Percentiles rank a stretch among this genome's conserved stretches.
These are phyloP conservation scores for Pouteria campechiana DNA, from an alignment of 179 eudicot species.

Conservation along the genomic window DNA sequence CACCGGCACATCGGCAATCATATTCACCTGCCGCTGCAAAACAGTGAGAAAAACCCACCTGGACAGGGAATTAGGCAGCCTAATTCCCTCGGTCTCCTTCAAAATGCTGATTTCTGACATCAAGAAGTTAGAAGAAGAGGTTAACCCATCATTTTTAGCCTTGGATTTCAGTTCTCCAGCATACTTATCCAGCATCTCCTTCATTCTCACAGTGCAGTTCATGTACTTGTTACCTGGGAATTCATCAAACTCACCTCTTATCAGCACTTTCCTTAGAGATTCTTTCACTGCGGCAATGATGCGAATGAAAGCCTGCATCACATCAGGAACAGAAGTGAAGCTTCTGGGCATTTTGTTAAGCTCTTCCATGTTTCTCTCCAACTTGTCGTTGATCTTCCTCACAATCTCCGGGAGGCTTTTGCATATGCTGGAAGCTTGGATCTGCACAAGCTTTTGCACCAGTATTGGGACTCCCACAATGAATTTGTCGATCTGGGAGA, in stretches of 20 bases:
- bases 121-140: slow-evolving; percentile 5
- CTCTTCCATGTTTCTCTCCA: slow-evolving; percentile 1
- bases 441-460: slow-evolving; percentile 3
- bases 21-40: neutral
- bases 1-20: neutral
- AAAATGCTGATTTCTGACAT: slow-evolving; percentile 26
- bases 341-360: slow-evolving; percentile 8
- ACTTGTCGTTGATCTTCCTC: slow-evolving; percentile 9
- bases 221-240: too few species aligned
- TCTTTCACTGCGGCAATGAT: slow-evolving; percentile 5
- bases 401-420: slow-evolving; percentile 8
- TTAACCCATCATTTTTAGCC: neutral
- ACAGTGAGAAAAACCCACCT: slow-evolving; percentile 1
- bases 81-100: slow-evolving; percentile 8
- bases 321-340: slow-evolving; percentile 8
- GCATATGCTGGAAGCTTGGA: slow-evolving; percentile 6
- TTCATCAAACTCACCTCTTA: slow-evolving; percentile 16
- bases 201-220: slow-evolving; percentile 12
- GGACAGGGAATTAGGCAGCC: slow-evolving; percentile 3
- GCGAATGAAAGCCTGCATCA: too few species aligned
- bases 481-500: slow-evolving; percentile 8
- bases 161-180: neutral
- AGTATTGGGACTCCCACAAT: slow-evolving; percentile 9
- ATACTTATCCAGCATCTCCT: slow-evolving; percentile 6
- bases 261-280: slow-evolving; percentile 8